Evolutionary conservation across 768 basidiomycete species (phyloP), one percentile per base, ranked within the genome.

Genomic region (Pisolithus marmoratus): DNA sequence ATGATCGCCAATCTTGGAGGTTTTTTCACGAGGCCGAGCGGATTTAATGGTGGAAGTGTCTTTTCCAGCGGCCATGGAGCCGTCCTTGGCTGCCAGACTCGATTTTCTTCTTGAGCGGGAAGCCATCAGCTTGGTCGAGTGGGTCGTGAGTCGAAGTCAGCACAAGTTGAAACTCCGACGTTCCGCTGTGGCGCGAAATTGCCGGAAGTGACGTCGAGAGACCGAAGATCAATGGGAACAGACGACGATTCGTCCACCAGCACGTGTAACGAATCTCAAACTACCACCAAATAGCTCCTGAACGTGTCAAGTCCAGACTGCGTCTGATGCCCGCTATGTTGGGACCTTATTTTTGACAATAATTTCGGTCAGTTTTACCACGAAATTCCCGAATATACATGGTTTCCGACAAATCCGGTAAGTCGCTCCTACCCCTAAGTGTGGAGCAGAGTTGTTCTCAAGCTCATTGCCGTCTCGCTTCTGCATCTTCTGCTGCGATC

Each of bases 61-160:
- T 31, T 52, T 56, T 26, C 24, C 20, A 42, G 20, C 8, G 11
- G 46, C 24, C 17, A 49, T 46, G 19, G 49, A 20, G 17, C 8
- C 26, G 29, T 55, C 57, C 46, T 56, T 60, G 42, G 63, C 36
- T 43, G 56, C 23, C 14, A 63, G 58, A 5, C 61, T 64, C 27
- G 76, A 62, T 62, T 72, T 74, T 36, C 74, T 71, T 53, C 71
- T 74, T 49, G 78, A 68, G 50, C 78, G 77, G 50, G 74, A 74
- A 48, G 71, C 72, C 78, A 79, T 79, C 52, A 50, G 34, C 45
- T 47, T 26, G 48, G 42, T 29, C 31, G 46, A 19, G 50, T 45
- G 54, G 48, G 50, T 48, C 49, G 45, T 52, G 56, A 60, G 60
- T 60, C 54, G 60, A 69, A 57, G 53, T 63, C 56, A 69, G 55